Percentiles rank a stretch among this genome's conserved stretches.
Evolutionary conservation across 78 protist species (phyloP).

Genomic region (Speleostelium caveatum): DNA sequence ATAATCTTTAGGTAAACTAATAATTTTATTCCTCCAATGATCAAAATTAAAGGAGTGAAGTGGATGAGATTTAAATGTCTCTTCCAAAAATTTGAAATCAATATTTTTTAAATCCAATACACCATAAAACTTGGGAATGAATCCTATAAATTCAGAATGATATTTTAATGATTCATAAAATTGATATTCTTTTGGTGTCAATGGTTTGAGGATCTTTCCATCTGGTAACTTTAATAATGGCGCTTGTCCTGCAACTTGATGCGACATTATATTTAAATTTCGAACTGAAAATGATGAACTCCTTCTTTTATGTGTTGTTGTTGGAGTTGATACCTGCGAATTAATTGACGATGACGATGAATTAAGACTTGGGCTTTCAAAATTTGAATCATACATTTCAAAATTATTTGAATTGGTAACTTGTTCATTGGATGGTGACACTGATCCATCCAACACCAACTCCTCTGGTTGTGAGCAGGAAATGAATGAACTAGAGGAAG

Average conservation of each 20-base stretch:
- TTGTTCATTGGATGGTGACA: conserved; percentile 8
- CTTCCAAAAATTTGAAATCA: conserved; percentile 50
- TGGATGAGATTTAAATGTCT: conserved; percentile 38
- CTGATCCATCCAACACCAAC: too few species aligned
- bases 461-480: too few species aligned
- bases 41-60: conserved; percentile 43
- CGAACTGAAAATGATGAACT: conserved; percentile 48
- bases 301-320: conserved; percentile 24
- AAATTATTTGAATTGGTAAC: conserved; percentile 18
- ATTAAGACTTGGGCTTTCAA: neutral
- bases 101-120: conserved; percentile 40
- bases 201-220: conserved; percentile 67
- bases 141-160: conserved; percentile 59
- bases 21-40: conserved; percentile 75
- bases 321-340: neutral
- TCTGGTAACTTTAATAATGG: conserved; percentile 72
- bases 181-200: conserved; percentile 59
- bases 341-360: neutral
- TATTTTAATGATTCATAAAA: conserved; percentile 53
- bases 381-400: neutral
- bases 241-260: conserved; percentile 77
- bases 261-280: conserved; percentile 48
- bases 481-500: too few species aligned
- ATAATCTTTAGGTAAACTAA: conserved; percentile 71
- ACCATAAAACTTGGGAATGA: conserved; percentile 68